Evolutionary conservation across 2,329 filamentous ascomycete genomes (phyloP), one percentile per base, ranked within the genome.

Genomic region (Colletotrichum graminicola): DNA sequence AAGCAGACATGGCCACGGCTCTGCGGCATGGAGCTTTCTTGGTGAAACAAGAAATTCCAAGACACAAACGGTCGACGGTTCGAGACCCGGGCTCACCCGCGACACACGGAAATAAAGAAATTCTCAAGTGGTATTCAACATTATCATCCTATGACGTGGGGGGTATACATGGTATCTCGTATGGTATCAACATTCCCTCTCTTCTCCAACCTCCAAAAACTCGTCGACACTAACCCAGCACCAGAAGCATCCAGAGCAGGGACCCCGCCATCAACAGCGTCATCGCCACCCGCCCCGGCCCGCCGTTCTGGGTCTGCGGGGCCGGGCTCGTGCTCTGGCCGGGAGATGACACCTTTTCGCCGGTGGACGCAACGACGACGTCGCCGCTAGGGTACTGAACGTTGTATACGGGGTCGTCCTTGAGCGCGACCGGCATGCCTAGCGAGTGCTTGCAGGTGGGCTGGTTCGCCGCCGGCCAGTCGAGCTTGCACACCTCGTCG

Each of bases 361-460:
- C 73, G 4, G 67, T 72, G 12, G 71, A 71, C 1, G 84, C 84
- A 29, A 81, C 71, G 0, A 85, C 81, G 60, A 77, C 80, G 39
- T 83, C 74, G 2, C 85, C 86, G 2, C 78, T 83, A 0, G 82
- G 82, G 67, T 87, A 88, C 32, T 78, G 75, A 52, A 88, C 83
- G 72, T 88, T 85, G 63, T 80, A 85, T 6, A 87, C 85, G 0
- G 84, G 82, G 1, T 79, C 73, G 5, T 75, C 75, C 21, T 79
- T 80, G 59, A 87, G 76, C 5, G 62, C 41, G 1, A 76, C 76
- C 1, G 78, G 77, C 12, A 78, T 64, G 51, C 85, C 86, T 16
- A 87, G 79, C 4, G 76, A 78, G 75, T 85, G 80, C 0, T 79
- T 72, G 74, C 85, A 87, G 2, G 76, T 77, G 1, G 85, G 78